A percentile compares a stretch with the other conserved stretches of the same genome.
phyloP scores from a whole-genome alignment of 2,329 filamentous ascomycete species.

The Grosmannia serpens region DNA sequence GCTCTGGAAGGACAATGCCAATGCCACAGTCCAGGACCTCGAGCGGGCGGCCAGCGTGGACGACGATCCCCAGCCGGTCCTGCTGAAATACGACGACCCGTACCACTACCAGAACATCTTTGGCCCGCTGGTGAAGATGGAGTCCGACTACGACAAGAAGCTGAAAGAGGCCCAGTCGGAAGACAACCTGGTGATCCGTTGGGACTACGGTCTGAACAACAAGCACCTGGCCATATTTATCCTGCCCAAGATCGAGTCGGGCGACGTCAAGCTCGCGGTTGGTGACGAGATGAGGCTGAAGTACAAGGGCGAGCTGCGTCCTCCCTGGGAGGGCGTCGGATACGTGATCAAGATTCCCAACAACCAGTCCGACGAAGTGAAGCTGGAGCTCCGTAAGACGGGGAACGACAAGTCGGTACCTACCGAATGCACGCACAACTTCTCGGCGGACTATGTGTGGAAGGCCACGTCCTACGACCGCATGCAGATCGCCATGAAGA shows the following conservation, averaged over 20 bases:
- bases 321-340: constrained; percentile 92
- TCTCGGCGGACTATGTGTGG: constrained; percentile 98
- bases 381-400: constrained; percentile 84
- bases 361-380: constrained; percentile 96
- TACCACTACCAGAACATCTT: constrained; percentile 99
- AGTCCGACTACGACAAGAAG: constrained; percentile 98
- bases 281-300: constrained; percentile 97
- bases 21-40: constrained; percentile 77
- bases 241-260: constrained; percentile 90
- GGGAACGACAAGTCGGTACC: constrained; percentile 94
- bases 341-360: constrained; percentile 99
- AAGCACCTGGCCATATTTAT: constrained; percentile 95
- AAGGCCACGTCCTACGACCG: constrained; percentile 98
- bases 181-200: constrained; percentile 85
- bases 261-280: constrained; percentile 94
- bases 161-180: constrained; percentile 97
- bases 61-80: constrained; percentile 85
- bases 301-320: constrained; percentile 86
- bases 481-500: constrained; percentile 99
- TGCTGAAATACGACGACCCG: constrained; percentile 90
- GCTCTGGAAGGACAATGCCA: constrained; percentile 93
- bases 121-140: constrained; percentile 94
- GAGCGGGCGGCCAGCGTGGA: constrained; percentile 88
- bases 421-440: constrained; percentile 93
- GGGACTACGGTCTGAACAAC: constrained; percentile 93